Conservation (phyloP, 1,284 basidiomycete species). For the Sanghuangporus weigelae region DNA sequence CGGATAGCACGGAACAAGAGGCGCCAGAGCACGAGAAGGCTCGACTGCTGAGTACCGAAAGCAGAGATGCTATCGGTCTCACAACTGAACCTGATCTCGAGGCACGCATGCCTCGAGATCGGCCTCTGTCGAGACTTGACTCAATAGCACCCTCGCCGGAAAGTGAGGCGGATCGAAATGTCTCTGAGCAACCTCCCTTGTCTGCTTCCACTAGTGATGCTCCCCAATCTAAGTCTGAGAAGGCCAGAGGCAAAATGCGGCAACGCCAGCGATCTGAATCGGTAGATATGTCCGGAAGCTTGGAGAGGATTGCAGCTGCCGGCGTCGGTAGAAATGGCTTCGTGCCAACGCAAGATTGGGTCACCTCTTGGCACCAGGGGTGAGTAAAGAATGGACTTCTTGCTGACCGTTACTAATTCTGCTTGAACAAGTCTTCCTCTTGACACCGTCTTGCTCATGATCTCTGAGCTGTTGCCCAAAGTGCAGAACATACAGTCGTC, state of each 20-base stretch:
- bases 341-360: conserved; percentile 93
- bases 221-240: conserved; percentile 52
- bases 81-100: conserved; percentile 19
- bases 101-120: conserved; percentile 15
- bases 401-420: conserved; percentile 8
- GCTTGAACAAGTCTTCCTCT: conserved; percentile 61
- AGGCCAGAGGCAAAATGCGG: conserved; percentile 84
- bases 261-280: conserved; percentile 54
- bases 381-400: conserved; percentile 29
- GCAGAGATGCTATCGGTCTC: conserved; percentile 21
- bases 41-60: conserved; percentile 47
- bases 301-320: conserved; percentile 58
- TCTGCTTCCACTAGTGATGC: conserved; percentile 39
- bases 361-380: conserved; percentile 87
- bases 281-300: conserved; percentile 49
- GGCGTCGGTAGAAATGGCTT: conserved; percentile 85
- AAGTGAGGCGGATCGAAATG: conserved; percentile 23
- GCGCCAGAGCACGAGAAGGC: conserved; percentile 45
- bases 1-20: conserved; percentile 30
- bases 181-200: conserved; percentile 29
- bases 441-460: conserved; percentile 77
- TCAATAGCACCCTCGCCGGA: conserved; percentile 8
- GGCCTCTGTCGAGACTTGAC: conserved; percentile 3
- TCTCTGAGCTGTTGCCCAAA: conserved; percentile 82
- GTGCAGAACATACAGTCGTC: conserved; percentile 76